Evolutionary conservation across 2,329 filamentous ascomycete genomes (phyloP), one percentile per base, ranked within the genome.

Genomic region (Bipolaris cookei): DNA sequence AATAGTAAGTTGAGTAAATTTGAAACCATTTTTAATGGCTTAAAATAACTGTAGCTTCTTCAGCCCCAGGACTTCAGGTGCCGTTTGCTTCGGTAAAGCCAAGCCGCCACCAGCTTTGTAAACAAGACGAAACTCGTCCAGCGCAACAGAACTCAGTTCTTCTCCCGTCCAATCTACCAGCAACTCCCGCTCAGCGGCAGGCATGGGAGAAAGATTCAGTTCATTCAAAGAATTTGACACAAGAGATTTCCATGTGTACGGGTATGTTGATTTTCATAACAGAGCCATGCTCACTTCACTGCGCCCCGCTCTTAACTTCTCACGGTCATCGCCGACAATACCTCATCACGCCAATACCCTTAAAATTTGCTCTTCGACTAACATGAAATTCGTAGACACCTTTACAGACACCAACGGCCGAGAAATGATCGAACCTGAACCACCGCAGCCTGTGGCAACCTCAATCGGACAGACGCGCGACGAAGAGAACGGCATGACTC

Each of bases 51-150:
- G n/a, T 21, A 54, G 54, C 7, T 25, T 45, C 51, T 23, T 32
- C 20, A 10, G 28, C n/a, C 21, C 43, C 43, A 14, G 20, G 37
- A 6, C 52, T 48, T 16, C 53, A 59, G 34, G 55, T 58, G 3
- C 46, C 61, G 1, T 63, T 56, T 18, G 52, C 42, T 10, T 28
- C 49, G 4, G 35, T 8, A 4, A 37, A 42, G 8, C 49, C 51
- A 34, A 39, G 32, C 44, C 23, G 44, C 10, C 25, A 47, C 16
- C 39, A 50, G 34, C 16, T 30, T 37, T 7, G 28, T 16, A 35
- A 32, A 37, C 45, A 53, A 6, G 25, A 39, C 21, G 44, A 39
- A 37, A 39, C 53, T 7, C n/a, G 38, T 6, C 53, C 53, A 10
- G 42, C 45, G n/a, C 53, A 7, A 23, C 54, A 51, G 16, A 51